Base-by-base conservation (phyloP, 345 rosid genomes). In the Balakata baccata region DNA sequence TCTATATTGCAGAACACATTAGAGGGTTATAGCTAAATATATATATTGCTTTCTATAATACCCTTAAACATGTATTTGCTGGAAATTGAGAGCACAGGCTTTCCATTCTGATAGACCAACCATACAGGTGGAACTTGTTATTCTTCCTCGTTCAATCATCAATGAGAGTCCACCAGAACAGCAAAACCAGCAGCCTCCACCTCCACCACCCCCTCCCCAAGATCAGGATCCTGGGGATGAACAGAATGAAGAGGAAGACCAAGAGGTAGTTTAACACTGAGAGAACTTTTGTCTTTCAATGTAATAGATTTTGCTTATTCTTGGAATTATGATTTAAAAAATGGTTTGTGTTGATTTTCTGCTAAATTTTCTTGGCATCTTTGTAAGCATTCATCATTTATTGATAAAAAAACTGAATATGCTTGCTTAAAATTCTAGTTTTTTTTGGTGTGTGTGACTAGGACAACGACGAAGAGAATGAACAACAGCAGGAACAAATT, bases 151-250 rank as follows among this genome's bases (percentile, higher is more conserved):
- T 81, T 94, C 98, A n/a, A 83, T 83, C 17, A 25, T 89, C 56
- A 87, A 65, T 78, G 97, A 94, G 75, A 87, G 68, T 52, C 97
- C 97, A 61, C 96, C 97, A 57, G 97, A 92, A 63, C 95, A 94
- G 72, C 89, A 92, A 81, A 85, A 90, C 81, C 94, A 94, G 69
- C 97, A 77, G 79, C 97, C 92, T 71, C 98, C 97, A 18, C 97
- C 97, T n/a, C 98, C 96, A 50, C 86, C 90, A 10, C 97, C 98
- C 82, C 95, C 98, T 84, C 95, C 97, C 14, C 90, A 94, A 77
- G 89, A 86, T 82, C 86, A 88, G 58, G 94, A 92, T 71, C 61
- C 88, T 74, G 93, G 87, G 63, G 95, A 88, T 64, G 97, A 94
- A 74, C 86, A 94, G 83, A 85, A 90, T 72, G 96, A 23, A 59